These are phyloP conservation scores for Cyclotella sp. DNA, from an alignment of 108 stramenopile species.

Conservation along the genomic window DNA sequence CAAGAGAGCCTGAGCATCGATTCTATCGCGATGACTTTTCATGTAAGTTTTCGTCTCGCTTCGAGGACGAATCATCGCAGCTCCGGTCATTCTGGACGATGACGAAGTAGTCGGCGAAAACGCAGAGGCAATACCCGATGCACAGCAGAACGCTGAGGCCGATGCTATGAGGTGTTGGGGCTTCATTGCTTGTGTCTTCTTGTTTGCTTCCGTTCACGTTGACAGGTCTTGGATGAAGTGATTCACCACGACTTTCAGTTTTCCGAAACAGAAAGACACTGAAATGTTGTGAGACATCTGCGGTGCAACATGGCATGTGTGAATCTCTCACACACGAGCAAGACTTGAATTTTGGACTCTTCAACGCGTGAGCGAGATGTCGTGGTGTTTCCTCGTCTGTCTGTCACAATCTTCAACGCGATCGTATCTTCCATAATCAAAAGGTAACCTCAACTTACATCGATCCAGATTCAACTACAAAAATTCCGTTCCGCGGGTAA, in stretches of 20 bases:
- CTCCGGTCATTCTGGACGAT: background rate
- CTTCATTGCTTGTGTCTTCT: conserved; percentile 13
- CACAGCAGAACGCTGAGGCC: conserved; percentile 11
- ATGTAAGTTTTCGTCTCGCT: background rate
- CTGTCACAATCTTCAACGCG: conserved; percentile 1
- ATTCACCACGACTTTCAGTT: too few species aligned
- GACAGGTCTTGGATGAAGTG: background rate
- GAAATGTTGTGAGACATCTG: background rate
- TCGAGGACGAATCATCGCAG: background rate
- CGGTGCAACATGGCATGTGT: background rate
- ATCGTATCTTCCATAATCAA: background rate
- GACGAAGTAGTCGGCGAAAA: conserved; percentile 20
- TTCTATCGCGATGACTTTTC: background rate
- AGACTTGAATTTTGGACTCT: background rate
- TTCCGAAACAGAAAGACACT: background rate
- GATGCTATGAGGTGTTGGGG: conserved; percentile 37
- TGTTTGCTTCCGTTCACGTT: background rate
- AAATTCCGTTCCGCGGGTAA: background rate
- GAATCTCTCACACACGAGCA: background rate
- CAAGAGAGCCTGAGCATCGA: conserved; percentile 20
- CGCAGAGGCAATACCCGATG: background rate
- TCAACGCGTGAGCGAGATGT: background rate
- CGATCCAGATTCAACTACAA: background rate
- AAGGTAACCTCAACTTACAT: background rate
- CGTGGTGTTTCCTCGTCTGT: background rate